Evolutionary conservation across 176 grass and related monocot species (phyloP).

Genomic region (Tuctoria greenei): DNA sequence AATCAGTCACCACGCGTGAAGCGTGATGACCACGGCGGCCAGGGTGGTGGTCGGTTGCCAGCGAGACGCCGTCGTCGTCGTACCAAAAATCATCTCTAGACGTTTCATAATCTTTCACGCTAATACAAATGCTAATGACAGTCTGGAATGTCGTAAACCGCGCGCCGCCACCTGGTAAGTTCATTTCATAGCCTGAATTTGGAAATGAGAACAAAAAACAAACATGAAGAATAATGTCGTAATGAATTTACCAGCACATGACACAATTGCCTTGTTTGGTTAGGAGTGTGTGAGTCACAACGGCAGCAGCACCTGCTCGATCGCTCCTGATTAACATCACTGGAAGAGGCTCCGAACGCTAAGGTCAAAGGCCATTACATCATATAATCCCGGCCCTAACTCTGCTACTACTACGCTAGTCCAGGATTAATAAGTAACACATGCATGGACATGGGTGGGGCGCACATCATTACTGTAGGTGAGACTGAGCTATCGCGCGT

Average conservation of each 20-base stretch:
- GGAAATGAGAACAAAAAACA: too few relatives aligned
- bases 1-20: background rate
- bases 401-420: too few relatives aligned
- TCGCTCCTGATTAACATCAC: background rate
- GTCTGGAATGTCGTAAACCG: too few relatives aligned
- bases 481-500: slow-evolving; percentile 50
- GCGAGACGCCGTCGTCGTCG: too few relatives aligned
- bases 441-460: slow-evolving; percentile 15
- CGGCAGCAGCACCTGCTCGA: background rate
- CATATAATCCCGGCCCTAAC: background rate
- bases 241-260: too few relatives aligned
- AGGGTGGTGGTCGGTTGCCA: background rate
- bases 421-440: background rate
- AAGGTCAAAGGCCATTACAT: slow-evolving; percentile 28
- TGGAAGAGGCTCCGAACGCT: slow-evolving; percentile 16
- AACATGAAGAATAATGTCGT: too few relatives aligned
- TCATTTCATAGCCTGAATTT: too few relatives aligned
- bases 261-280: too few relatives aligned
- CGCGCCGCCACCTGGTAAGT: too few relatives aligned
- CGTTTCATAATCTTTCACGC: background rate
- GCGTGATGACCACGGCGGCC: background rate
- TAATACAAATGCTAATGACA: too few relatives aligned
- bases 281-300: too few relatives aligned
- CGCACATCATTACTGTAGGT: slow-evolving; percentile 33
- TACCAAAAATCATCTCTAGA: slow-evolving; percentile 21